Conservation (phyloP, 1,139 yeast genomes). For the Yamadazyma dendronema region DNA sequence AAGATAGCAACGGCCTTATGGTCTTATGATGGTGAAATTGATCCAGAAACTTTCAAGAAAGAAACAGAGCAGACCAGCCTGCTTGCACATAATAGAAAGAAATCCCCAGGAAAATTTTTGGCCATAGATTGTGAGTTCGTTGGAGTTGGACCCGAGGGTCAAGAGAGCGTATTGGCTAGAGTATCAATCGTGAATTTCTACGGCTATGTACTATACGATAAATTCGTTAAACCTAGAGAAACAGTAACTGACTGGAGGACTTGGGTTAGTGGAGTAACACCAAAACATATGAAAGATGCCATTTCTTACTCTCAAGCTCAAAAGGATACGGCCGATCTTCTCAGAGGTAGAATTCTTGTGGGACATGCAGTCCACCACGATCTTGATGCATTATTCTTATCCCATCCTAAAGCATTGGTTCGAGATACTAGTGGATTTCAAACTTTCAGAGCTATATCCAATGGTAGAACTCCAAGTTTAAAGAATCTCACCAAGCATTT, state of each 20-base stretch:
- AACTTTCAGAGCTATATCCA: slow-evolving; percentile 57
- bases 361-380: slow-evolving; percentile 90
- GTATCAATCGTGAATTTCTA: slow-evolving; percentile 83
- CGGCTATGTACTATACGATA: slow-evolving; percentile 70
- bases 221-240: slow-evolving; percentile 72
- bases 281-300: slow-evolving; percentile 67
- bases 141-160: slow-evolving; percentile 78
- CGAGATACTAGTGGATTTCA: slow-evolving; percentile 74
- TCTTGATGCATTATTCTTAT: slow-evolving; percentile 59
- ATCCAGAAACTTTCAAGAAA: slow-evolving; percentile 13
- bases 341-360: slow-evolving; percentile 56
- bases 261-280: slow-evolving; percentile 86
- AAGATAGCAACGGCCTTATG: slow-evolving; percentile 30
- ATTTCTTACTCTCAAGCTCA: slow-evolving; percentile 68
- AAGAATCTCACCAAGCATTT: slow-evolving; percentile 62
- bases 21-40: slow-evolving; percentile 27
- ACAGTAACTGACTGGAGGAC: slow-evolving; percentile 89
- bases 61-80: slow-evolving; percentile 4
- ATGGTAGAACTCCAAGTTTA: slow-evolving; percentile 71
- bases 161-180: slow-evolving; percentile 73
- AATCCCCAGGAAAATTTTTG: slow-evolving; percentile 63
- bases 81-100: slow-evolving; percentile 21
- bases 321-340: slow-evolving; percentile 46
- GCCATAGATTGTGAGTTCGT: slow-evolving; percentile 96
- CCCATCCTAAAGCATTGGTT: slow-evolving; percentile 62